A percentile compares a stretch with the other conserved stretches of the same genome.
Conservation (phyloP, 2,329 filamentous ascomycete genomes). For the Neodidymelliopsis sp. region DNA sequence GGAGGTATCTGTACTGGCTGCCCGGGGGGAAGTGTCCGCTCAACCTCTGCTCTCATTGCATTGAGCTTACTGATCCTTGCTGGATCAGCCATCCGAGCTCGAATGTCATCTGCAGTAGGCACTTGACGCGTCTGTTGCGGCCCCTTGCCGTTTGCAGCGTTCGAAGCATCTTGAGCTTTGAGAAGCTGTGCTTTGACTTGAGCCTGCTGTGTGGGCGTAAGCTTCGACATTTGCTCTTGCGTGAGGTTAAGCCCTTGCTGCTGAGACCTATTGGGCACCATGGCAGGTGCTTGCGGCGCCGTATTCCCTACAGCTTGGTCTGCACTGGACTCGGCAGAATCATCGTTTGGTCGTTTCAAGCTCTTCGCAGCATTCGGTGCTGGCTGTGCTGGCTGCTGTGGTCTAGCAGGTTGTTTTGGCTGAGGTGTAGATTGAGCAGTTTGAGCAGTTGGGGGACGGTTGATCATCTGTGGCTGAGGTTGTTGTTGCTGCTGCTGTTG, state of each 20-base stretch:
- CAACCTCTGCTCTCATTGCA: conserved; percentile 39
- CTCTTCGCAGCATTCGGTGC: conserved; percentile 27
- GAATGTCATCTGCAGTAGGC: conserved; percentile 34
- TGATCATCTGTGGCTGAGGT: conserved; percentile 11
- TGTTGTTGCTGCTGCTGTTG: conserved; percentile 12
- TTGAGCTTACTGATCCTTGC: conserved; percentile 37
- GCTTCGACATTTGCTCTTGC: conserved; percentile 44
- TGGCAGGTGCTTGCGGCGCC: conserved; percentile 46
- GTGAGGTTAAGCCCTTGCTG: conserved; percentile 42
- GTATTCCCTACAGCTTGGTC: conserved; percentile 30
- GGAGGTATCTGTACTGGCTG: conserved; percentile 32
- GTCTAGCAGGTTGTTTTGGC: conserved; percentile 27
- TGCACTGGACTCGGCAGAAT: conserved; percentile 49
- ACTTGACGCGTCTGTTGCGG: conserved; percentile 34
- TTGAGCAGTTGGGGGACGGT: conserved; percentile 7
- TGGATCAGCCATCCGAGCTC: conserved; percentile 37
- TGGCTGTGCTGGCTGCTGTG: conserved; percentile 31
- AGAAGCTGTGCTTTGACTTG: conserved; percentile 43
- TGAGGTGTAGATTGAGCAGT: conserved; percentile 14
- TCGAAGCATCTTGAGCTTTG: conserved; percentile 44
- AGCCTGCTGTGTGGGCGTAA: conserved; percentile 43
- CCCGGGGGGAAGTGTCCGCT: conserved; percentile 32
- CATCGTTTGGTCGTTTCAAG: conserved; percentile 52
- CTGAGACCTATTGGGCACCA: conserved; percentile 45
- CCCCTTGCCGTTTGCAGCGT: conserved; percentile 36